Conservation (phyloP, 2,329 filamentous ascomycete species). For the Sporothrix dimorphospora region DNA sequence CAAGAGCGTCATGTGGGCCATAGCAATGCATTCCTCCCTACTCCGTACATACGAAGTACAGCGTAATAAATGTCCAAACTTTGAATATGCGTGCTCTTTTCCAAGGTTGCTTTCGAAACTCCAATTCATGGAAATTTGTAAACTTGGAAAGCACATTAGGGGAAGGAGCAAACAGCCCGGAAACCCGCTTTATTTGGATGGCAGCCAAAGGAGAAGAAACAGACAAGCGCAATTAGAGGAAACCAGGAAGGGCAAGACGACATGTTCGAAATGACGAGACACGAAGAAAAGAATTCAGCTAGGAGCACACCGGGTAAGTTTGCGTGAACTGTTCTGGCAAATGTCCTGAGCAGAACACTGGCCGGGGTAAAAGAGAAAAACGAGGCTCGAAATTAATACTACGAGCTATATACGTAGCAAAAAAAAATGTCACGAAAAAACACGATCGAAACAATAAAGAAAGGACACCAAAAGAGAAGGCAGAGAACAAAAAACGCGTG, state of each 20-base stretch:
- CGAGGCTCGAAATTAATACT: constrained; percentile 5
- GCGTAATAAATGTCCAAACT: not conserved
- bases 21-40: constrained; percentile 22
- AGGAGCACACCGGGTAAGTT: constrained; percentile 23
- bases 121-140: not conserved
- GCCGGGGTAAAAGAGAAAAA: not conserved
- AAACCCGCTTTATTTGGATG: constrained; percentile 10
- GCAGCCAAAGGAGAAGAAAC: not conserved
- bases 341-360: not conserved
- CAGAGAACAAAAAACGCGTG: not conserved
- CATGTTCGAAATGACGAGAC: not conserved
- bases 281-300: not conserved
- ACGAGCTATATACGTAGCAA: not conserved
- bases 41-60: not conserved
- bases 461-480: not conserved
- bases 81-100: not conserved
- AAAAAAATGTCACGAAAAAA: constrained; percentile 10
- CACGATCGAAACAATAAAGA: not conserved
- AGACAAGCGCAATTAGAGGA: not conserved
- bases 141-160: not conserved
- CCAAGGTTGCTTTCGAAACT: not conserved
- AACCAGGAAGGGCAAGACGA: not conserved
- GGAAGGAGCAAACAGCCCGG: constrained; percentile 6
- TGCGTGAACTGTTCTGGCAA: not conserved
- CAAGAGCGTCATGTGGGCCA: constrained; percentile 21